A percentile compares a stretch with the other conserved stretches of the same genome.
Conservation (phyloP, 1,284 basidiomycete species). For the Apiotrichum gamsii region DNA sequence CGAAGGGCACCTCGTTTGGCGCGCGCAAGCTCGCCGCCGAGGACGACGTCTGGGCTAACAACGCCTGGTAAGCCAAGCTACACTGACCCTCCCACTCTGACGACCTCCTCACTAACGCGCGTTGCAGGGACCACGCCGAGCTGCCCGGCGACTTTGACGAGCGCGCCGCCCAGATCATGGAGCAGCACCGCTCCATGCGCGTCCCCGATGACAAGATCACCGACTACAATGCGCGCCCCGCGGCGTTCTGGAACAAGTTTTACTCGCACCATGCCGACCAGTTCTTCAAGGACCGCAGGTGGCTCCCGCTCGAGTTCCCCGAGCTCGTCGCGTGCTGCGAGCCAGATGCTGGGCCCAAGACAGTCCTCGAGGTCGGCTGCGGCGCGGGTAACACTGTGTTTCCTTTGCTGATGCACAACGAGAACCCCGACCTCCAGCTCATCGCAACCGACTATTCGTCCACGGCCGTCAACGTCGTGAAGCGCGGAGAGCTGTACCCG, state of each 20-base stretch:
- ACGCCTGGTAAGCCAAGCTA: constrained; percentile 40
- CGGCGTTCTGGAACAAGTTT: constrained; percentile 71
- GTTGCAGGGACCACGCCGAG: constrained; percentile 70
- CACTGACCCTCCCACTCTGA: neutral
- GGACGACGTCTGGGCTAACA: constrained; percentile 44
- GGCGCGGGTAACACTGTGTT: constrained; percentile 93
- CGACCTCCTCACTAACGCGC: neutral
- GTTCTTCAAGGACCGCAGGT: constrained; percentile 89
- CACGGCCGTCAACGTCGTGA: constrained; percentile 85
- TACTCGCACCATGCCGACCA: constrained; percentile 67
- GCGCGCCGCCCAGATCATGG: constrained; percentile 61
- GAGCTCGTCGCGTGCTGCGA: constrained; percentile 68
- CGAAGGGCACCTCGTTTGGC: constrained; percentile 40
- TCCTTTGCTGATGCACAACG: constrained; percentile 72
- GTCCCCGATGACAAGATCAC: constrained; percentile 54
- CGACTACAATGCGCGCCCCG: constrained; percentile 37
- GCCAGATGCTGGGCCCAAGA: constrained; percentile 64
- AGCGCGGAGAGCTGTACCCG: constrained; percentile 66
- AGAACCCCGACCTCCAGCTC: constrained; percentile 67
- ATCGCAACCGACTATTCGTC: constrained; percentile 87
- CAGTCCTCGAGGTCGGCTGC: constrained; percentile 78
- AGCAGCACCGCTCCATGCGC: constrained; percentile 60
- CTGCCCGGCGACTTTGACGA: constrained; percentile 71
- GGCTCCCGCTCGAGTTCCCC: constrained; percentile 89
- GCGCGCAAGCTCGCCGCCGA: constrained; percentile 38